Evolutionary conservation across 208 protist species (phyloP), one percentile per base, ranked within the genome.

Genomic region (Leishmania lainsoni): DNA sequence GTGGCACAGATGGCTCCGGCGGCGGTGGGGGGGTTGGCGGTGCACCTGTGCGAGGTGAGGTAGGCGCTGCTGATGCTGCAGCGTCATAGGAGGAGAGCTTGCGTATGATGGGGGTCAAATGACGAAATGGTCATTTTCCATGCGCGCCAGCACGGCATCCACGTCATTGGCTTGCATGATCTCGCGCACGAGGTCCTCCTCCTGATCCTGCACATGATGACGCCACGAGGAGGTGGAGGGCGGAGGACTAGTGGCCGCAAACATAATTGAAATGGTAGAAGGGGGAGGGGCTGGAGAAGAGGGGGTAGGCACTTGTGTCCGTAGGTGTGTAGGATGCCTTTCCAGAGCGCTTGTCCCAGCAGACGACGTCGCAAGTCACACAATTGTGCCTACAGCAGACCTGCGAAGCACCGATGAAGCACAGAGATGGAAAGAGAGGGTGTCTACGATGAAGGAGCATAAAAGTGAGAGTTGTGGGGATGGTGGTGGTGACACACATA

Each of bases 111-210:
- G 90, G 90, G 5, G 78, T 76, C 49, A 83, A 48, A 39, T 83
- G 80, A 22, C 80, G 83, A 72, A 89, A 71, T 93, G 86, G 22
- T 95, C 75, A 16, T 88, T 76, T 81, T 94, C 92, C 76, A 97
- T 86, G 32, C 86, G 82, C 5, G 87, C 88, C 56, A 97, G 81
- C 12, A 95, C 87, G n/a, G 78, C 86, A 79, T 95, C 94, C 10
- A 97, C 88, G 54, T 97, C 81, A 56, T 85, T 79, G 0, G 92
- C 82, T 58, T 94, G 81, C 35, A 97, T 84, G 6, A 97, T 85
- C 75, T 94, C 89, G 16, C 88, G 89, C 26, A 97, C 94, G 6
- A 97, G 89, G 16, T 90, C 89, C 0, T 97, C 94, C 71, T 97
- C 93, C 35, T 89, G 83, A 16, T 81, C 35, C 20, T 83, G 81